Base-by-base conservation (phyloP, 306 rosid species). In the Arachis hypogaea region DNA sequence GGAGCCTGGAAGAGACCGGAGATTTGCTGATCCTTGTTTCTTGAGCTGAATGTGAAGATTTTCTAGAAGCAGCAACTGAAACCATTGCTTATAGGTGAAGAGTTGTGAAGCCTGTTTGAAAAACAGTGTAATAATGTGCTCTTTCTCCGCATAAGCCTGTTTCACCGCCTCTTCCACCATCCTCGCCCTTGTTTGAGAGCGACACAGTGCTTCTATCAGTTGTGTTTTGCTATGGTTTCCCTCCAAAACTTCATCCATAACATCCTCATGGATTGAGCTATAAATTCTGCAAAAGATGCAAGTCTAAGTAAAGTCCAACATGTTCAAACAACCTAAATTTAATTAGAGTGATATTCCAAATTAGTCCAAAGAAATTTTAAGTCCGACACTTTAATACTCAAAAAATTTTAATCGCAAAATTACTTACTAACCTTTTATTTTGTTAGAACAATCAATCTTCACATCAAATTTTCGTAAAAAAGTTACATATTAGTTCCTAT, bases 121-220 rank as follows among this genome's bases (percentile, higher is more conserved):
- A 61, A 94, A 82, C 36, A 92, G 93, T 69, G 85, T 73, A 36
- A 89, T 7, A 7, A 87, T 80, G 73, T 80, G 89, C 79, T 90
- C 97, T 78, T 85, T 94, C 70, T 92, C 96, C 0, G 85, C 96
- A 56, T 66, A 71, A 66, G 96, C 96, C 62, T 81, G 82, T 85
- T 87, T 90, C 9, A 96, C 99, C 3, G 86, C 86, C 61, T 75
- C 86, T 78, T 92, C 97, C 0, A 97, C 99, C 81, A 89, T 85
- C 87, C 99, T 89, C 1, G 99, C 99, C 0, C 96, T 92, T 22
- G 97, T 89, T 87, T 94, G 99, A 14, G 97, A 94, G 72, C 85
- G 97, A 71, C 96, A 75, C 30, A 94, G 82, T 18, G 97, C 97
- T 80, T 88, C 96, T 71, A 92, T 73, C 10, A 92, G 84, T 80